Conservation (phyloP, 768 basidiomycete species). For the Suillus cothurnatus region DNA sequence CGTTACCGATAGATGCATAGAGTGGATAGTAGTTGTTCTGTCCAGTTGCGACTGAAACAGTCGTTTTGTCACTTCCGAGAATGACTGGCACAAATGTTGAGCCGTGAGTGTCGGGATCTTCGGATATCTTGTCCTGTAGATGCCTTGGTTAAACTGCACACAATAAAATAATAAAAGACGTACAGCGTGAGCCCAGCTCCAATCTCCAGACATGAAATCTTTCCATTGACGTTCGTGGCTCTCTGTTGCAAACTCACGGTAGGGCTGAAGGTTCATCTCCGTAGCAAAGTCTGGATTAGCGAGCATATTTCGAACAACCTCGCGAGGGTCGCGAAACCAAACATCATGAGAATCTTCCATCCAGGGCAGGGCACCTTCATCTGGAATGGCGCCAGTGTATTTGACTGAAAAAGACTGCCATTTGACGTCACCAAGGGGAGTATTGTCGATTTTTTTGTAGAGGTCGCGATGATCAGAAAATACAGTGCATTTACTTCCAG, state of each 20-base stretch:
- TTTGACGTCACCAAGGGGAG: slow-evolving; percentile 25
- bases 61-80: slow-evolving; percentile 15
- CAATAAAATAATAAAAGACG: slow-evolving; percentile 9
- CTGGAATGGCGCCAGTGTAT: slow-evolving; percentile 23
- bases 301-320: slow-evolving; percentile 22
- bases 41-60: slow-evolving; percentile 15
- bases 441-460: slow-evolving; percentile 28
- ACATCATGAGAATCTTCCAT: slow-evolving; percentile 29
- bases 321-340: slow-evolving; percentile 26
- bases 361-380: slow-evolving; percentile 24
- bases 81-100: slow-evolving; percentile 14
- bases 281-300: slow-evolving; percentile 23
- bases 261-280: slow-evolving; percentile 23
- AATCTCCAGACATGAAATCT: slow-evolving; percentile 31
- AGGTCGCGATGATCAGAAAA: slow-evolving; percentile 25
- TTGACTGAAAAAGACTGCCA: slow-evolving; percentile 29
- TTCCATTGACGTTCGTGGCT: slow-evolving; percentile 10
- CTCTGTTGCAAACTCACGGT: slow-evolving; percentile 15
- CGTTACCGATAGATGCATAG: slow-evolving; percentile 15
- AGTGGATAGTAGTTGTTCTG: slow-evolving; percentile 15
- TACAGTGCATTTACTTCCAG: slow-evolving; percentile 18
- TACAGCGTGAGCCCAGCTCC: slow-evolving; percentile 24
- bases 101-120: slow-evolving; percentile 18
- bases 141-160: neutral
- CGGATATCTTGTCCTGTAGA: slow-evolving; percentile 12